phyloP scores from a whole-genome alignment of 306 rosid species.

The Prunus davidiana region DNA sequence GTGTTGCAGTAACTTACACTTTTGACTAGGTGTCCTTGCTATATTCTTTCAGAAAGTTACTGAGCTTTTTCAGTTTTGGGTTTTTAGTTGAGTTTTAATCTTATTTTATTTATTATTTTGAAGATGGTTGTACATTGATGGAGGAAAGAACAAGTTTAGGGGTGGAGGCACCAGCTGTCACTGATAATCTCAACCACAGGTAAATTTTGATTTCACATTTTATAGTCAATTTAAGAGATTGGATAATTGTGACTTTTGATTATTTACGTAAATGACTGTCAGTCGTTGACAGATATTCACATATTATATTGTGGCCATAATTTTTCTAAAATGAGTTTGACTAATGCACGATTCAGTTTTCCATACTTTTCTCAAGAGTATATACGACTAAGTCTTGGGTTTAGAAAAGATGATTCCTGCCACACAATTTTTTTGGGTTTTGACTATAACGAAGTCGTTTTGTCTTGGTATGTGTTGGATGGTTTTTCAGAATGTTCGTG shows the following conservation, averaged over 20 bases:
- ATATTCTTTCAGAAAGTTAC: not conserved
- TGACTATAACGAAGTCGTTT: not conserved
- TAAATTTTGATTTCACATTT: constrained; percentile 10
- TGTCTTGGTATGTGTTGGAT: not conserved
- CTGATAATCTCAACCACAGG: constrained; percentile 44
- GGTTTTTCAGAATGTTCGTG: constrained; percentile 55
- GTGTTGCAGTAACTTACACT: not conserved
- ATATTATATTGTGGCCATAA: not conserved
- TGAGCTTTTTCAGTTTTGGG: constrained; percentile 12
- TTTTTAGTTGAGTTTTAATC: not conserved
- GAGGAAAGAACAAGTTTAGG: constrained; percentile 21
- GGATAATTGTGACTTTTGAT: not conserved
- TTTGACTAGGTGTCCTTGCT: not conserved
- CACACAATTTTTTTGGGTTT: not conserved
- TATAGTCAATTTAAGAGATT: too few species aligned
- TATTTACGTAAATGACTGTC: rapidly evolving
- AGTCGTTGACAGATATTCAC: not conserved
- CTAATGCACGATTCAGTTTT: too few species aligned
- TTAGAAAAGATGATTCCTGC: not conserved
- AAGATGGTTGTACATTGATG: constrained; percentile 42
- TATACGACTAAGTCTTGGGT: too few species aligned
- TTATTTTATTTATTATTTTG: not conserved
- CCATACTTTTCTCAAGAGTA: not conserved
- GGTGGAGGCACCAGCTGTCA: constrained; percentile 20
- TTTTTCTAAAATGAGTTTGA: not conserved